Evolutionary conservation across 1,139 yeast genomes (phyloP).

Genomic region (Meyerozyma sp.): DNA sequence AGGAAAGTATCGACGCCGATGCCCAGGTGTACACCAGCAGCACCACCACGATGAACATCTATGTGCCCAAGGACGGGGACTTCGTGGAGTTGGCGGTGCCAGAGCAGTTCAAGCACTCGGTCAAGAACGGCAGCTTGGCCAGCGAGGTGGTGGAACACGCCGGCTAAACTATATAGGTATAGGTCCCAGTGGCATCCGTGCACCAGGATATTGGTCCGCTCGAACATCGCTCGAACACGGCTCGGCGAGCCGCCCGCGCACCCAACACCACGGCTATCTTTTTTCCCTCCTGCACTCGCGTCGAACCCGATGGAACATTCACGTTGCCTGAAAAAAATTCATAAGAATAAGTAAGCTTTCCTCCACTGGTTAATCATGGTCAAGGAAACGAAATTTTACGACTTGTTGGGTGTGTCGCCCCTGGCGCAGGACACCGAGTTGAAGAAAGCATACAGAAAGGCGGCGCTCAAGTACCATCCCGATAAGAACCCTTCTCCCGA

Average conservation of each 20-base stretch:
- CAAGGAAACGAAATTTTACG: slow-evolving; percentile 85
- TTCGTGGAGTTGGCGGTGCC: slow-evolving; percentile 77
- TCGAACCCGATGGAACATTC: slow-evolving; percentile 1
- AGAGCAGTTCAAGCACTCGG: slow-evolving; percentile 73
- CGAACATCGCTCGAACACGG: no score
- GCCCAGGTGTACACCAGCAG: slow-evolving; percentile 68
- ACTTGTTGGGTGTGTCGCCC: slow-evolving; percentile 73
- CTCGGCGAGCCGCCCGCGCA: no score
- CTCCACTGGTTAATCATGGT: slow-evolving; percentile 50
- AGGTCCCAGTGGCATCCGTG: background rate
- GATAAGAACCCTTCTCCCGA: slow-evolving; percentile 79
- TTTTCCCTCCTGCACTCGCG: background rate
- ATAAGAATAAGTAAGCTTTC: background rate
- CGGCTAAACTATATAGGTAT: slow-evolving; percentile 20
- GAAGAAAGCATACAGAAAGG: slow-evolving; percentile 91
- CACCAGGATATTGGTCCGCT: background rate
- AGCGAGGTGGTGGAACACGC: slow-evolving; percentile 45
- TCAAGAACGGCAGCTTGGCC: slow-evolving; percentile 35
- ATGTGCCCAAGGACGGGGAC: slow-evolving; percentile 64
- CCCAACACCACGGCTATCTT: background rate
- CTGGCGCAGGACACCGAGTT: slow-evolving; percentile 78
- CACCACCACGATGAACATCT: slow-evolving; percentile 78
- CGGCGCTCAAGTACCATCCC: slow-evolving; percentile 92
- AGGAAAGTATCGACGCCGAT: slow-evolving; percentile 64
- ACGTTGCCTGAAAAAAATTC: background rate